phyloP scores from a whole-genome alignment of 306 rosid genomes.

The Citrullus amarus region DNA sequence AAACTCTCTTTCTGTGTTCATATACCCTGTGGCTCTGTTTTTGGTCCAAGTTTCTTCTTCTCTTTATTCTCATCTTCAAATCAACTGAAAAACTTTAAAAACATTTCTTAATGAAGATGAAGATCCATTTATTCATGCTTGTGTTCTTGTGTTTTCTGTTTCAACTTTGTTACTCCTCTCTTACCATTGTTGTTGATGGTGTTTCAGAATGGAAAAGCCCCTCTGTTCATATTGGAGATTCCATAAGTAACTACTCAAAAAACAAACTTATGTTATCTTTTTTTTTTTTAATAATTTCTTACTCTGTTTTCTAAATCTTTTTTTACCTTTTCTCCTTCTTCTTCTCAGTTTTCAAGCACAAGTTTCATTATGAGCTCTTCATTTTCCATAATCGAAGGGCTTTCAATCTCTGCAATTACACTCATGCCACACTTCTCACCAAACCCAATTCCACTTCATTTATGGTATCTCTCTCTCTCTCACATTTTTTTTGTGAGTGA shows the following conservation, averaged over 20 bases:
- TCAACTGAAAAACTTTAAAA: constrained; percentile 4
- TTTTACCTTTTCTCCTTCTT: background rate
- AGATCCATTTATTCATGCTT: constrained; percentile 25
- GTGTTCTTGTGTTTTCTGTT: constrained; percentile 29
- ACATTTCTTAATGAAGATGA: constrained; percentile 10
- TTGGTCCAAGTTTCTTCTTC: background rate
- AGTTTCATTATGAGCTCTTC: constrained; percentile 58
- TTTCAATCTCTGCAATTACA: constrained; percentile 61
- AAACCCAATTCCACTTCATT: constrained; percentile 39
- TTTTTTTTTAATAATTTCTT: background rate
- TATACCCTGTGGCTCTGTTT: too few species aligned
- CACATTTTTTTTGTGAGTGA: too few species aligned
- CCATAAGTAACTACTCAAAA: constrained; percentile 46
- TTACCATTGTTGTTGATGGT: constrained; percentile 61
- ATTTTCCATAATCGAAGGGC: constrained; percentile 79
- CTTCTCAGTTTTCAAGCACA: constrained; percentile 65
- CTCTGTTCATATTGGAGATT: constrained; percentile 62
- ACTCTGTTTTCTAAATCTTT: background rate
- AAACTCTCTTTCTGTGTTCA: background rate
- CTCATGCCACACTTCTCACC: constrained; percentile 63
- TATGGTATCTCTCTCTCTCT: constrained; percentile 24
- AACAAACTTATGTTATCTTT: background rate
- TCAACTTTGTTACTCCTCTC: constrained; percentile 45
- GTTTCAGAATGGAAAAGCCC: constrained; percentile 73
- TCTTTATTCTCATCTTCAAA: constrained; percentile 11